Base-by-base conservation (phyloP, 805 yeast genomes). In the Metschnikowia shivogae region DNA sequence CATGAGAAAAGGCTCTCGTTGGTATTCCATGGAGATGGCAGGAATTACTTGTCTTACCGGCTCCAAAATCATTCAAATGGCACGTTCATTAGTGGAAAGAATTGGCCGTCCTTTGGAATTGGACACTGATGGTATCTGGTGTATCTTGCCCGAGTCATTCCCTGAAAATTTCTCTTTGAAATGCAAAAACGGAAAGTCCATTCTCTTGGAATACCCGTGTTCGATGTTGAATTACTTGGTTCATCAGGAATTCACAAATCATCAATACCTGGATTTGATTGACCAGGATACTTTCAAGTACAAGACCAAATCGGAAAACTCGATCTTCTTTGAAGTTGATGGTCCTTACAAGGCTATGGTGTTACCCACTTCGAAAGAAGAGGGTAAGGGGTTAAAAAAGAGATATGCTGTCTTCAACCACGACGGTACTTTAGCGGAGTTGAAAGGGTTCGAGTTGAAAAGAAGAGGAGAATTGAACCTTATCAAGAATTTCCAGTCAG, bases 11-110 rank as follows among this genome's bases (percentile, higher is more conserved):
- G 99, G 99, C 33, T 93, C 99, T 0, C 77, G 99, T 48, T 93
- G 99, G 99, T 93, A 90, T 59, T 93, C 99, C 0, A 89, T 93
- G 93, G 99, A 93, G 64, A 93, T 95, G 99, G 99, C 99, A 0
- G 99, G 99, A 51, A 93, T 93, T 14, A 93, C 99, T 0, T 95
- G 99, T 75, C 74, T 90, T 39, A 93, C 99, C 0, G 99, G 99
- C 43, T 97, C 99, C 0, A 89, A 96, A 0, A 93, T 93, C 56
- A 93, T 93, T 71, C 98, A 95, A 66, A 86, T 92, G 93, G 99
- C 99, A 0, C 75, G 98, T 50, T 70, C 85, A 0, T 69, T 93
- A 47, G 97, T 93, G 11, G 98, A 92, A 62, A 72, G 97, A 57
- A 69, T 95, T 4, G 99, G 99, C 1, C 76, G 98, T 55, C 99